These are phyloP conservation scores for Phytophthora colocasiae DNA, from an alignment of 352 stramenopile genomes.

Conservation along the genomic window DNA sequence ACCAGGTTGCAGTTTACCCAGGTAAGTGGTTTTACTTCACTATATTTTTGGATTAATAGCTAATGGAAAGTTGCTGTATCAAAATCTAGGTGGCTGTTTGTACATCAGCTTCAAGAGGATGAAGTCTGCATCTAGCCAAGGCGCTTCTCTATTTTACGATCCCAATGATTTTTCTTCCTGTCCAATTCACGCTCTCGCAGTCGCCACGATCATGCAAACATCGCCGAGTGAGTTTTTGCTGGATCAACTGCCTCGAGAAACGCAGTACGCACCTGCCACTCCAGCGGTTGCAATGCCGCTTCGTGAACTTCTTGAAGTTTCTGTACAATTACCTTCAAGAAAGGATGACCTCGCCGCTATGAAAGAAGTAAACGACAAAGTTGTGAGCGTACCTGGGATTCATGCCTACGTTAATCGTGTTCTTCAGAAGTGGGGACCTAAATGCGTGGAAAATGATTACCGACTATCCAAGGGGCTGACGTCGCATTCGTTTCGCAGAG, in stretches of 20 bases:
- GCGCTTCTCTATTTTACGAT: slow-evolving; percentile 5
- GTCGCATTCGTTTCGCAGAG: slow-evolving; percentile 15
- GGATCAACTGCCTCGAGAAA: too few relatives aligned
- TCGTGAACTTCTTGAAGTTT: too few relatives aligned
- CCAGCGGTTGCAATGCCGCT: too few relatives aligned
- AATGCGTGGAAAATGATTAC: not conserved
- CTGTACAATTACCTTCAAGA: too few relatives aligned
- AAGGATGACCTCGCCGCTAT: too few relatives aligned
- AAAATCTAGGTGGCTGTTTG: slow-evolving; percentile 1
- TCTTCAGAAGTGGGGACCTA: not conserved
- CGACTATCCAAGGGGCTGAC: slow-evolving; percentile 1
- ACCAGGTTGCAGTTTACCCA: not conserved
- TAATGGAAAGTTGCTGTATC: not conserved
- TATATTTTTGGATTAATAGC: not conserved
- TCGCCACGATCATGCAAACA: slow-evolving; percentile 11
- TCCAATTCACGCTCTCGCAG: slow-evolving; percentile 1
- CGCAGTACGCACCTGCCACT: too few relatives aligned
- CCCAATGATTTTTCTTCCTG: not conserved
- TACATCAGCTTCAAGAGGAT: slow-evolving; percentile 15
- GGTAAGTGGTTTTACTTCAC: not conserved
- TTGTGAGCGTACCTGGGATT: not conserved
- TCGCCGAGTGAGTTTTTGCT: not conserved
- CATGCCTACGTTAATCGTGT: slow-evolving; percentile 11
- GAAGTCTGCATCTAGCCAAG: slow-evolving; percentile 6
- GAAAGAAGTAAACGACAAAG: too few relatives aligned